Conservation (phyloP, 75 land plant genomes). For the Pseudotsuga menziesii region DNA sequence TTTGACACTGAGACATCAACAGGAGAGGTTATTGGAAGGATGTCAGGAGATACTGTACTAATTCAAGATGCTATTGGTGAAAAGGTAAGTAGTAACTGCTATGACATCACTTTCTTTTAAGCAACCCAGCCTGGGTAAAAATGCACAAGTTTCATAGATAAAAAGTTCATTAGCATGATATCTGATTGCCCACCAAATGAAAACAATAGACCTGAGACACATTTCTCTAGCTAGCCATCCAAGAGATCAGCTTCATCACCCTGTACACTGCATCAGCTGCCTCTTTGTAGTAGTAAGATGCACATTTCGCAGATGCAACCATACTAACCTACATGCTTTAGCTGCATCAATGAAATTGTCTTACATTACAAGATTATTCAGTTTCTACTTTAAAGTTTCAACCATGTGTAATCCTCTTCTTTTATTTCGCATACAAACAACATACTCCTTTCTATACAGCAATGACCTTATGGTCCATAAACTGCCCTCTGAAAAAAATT, state of each 20-base stretch:
- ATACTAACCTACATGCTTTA: neutral
- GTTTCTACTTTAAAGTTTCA: too few relatives aligned
- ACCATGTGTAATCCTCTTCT: too few relatives aligned
- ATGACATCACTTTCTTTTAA: neutral
- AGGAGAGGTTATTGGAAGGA: slow-evolving; percentile 84
- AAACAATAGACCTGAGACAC: neutral
- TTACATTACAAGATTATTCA: too few relatives aligned
- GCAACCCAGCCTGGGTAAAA: neutral
- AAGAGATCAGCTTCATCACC: neutral
- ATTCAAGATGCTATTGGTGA: slow-evolving; percentile 97
- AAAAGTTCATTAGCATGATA: too few relatives aligned
- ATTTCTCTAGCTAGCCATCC: neutral
- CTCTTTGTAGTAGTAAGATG: neutral
- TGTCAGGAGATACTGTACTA: slow-evolving; percentile 88
- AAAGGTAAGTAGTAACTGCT: slow-evolving; percentile 46
- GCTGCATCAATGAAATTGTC: neutral
- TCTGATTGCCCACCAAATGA: neutral
- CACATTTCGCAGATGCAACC: neutral
- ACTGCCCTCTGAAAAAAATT: neutral
- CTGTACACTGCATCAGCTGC: neutral
- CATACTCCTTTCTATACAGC: neutral
- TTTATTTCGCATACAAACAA: too few relatives aligned
- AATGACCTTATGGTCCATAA: neutral
- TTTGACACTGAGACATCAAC: slow-evolving; percentile 84
- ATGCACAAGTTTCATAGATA: neutral